Base-by-base conservation (phyloP, 352 stramenopile genomes). In the Phytophthora pinifolia region DNA sequence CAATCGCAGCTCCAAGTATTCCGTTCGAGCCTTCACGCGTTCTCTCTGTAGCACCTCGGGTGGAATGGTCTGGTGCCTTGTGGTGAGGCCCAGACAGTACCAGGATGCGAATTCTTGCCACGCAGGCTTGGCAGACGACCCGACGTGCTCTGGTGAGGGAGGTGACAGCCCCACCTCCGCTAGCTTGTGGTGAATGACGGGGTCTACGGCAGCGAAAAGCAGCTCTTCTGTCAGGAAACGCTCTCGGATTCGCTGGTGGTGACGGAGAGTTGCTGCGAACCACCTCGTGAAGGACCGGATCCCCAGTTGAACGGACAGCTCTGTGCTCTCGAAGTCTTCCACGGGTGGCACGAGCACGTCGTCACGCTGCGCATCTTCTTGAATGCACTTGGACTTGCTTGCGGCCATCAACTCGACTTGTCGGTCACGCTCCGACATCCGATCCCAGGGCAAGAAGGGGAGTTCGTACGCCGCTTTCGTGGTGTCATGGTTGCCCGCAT, bases 171-270 rank as follows among this genome's bases (percentile, higher is more conserved):
- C 75, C 22, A 44, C 46, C 25, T 65, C 51, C 6, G 51, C 65
- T 33, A 87, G 43, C 10, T 79, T 65, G 20, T 74, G 46, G 32
- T 74, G 65, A 14, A 88, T 45, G 18, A 62, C 29, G 12, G 61
- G 45, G 36, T 88, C 75, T 13, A 49, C 48, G n/a, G 63, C 78
- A 36, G 76, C 80, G 54, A 75, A 91, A 2, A 17, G 29, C 3
- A 91, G 62, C 44, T 91, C 80, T 38, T 91, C 80, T 0, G 29
- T 43, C 5, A 91, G 47, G 53, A 88, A 90, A 2, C 34, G 60
- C 34, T 83, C 74, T 29, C 80, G 78, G 38, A 84, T 64, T 14
- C 64, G 56, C 51, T 83, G 72, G 15, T 58, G 76, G 36, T 74
- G 62, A 22, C 73, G 57, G 12, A 73, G 59, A 12, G 34, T 73